Percentiles rank a stretch among this genome's conserved stretches.
phyloP scores from a whole-genome alignment of 257 asterid genomes.

The Misopates orontium region DNA sequence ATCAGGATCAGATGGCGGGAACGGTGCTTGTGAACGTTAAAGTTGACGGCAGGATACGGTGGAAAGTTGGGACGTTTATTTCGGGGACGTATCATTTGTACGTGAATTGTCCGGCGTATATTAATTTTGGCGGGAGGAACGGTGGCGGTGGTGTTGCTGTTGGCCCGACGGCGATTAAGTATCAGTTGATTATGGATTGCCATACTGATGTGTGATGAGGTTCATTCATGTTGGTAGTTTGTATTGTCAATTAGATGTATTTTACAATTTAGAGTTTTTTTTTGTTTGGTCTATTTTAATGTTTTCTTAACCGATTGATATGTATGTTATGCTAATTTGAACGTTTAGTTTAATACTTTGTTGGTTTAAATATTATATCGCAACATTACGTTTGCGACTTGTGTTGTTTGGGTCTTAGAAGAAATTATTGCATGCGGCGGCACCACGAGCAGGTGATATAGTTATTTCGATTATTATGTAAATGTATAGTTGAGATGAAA shows the following conservation, averaged over 20 bases:
- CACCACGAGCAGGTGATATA: too few species aligned
- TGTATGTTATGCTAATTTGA: slow-evolving; percentile 14
- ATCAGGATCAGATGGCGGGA: slow-evolving; percentile 51
- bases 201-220: slow-evolving; percentile 42
- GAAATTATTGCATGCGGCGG: too few species aligned
- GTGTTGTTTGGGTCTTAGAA: too few species aligned
- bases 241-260: not conserved
- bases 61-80: slow-evolving; percentile 77
- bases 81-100: slow-evolving; percentile 54
- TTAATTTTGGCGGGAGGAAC: slow-evolving; percentile 40
- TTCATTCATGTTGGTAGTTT: not conserved
- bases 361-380: not conserved
- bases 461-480: too few species aligned
- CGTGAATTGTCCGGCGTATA: slow-evolving; percentile 79
- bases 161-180: slow-evolving; percentile 43
- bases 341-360: not conserved
- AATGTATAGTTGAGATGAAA: too few species aligned
- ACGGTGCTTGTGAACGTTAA: slow-evolving; percentile 44
- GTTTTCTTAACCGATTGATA: slow-evolving; percentile 9
- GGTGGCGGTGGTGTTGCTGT: slow-evolving; percentile 13
- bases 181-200: slow-evolving; percentile 52
- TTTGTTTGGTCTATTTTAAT: too few species aligned
- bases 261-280: not conserved
- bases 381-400: too few species aligned
- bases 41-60: slow-evolving; percentile 58